Percentiles rank a stretch among this genome's conserved stretches.
Conservation (phyloP, 108 stramenopile genomes). For the Cyclostephanos invisitatus region DNA sequence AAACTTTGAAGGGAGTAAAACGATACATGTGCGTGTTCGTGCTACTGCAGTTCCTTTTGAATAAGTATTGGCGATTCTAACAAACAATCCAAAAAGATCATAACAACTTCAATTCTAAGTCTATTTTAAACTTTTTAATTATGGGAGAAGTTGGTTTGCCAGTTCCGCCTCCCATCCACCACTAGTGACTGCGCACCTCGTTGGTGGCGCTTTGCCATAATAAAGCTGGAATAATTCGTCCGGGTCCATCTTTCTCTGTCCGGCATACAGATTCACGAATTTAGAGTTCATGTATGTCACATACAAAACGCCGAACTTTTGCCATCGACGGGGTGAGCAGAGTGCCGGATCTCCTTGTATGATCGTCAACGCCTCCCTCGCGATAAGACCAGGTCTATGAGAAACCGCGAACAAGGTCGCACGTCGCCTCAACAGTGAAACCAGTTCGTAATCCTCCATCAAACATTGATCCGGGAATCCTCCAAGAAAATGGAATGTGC, state of each 20-base stretch:
- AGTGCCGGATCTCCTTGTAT: slow-evolving; percentile 54
- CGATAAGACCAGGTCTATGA: background rate
- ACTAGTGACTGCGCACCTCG: slow-evolving; percentile 13
- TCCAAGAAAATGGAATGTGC: slow-evolving; percentile 69
- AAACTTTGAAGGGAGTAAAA: too few species aligned
- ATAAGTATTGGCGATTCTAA: too few species aligned
- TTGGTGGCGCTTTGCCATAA: slow-evolving; percentile 52
- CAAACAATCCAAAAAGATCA: too few species aligned
- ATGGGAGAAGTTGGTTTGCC: slow-evolving; percentile 14
- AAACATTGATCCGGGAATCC: slow-evolving; percentile 87
- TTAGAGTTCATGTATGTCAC: slow-evolving; percentile 67
- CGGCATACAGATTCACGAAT: slow-evolving; percentile 65
- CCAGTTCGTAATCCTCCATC: slow-evolving; percentile 91
- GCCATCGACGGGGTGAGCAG: slow-evolving; percentile 86
- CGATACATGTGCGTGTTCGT: too few species aligned
- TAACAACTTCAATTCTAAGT: background rate
- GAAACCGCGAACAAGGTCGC: slow-evolving; percentile 34
- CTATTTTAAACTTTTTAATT: background rate
- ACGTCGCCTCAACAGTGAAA: slow-evolving; percentile 65
- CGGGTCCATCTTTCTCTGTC: slow-evolving; percentile 32
- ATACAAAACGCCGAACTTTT: slow-evolving; percentile 74
- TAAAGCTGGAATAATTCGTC: slow-evolving; percentile 64
- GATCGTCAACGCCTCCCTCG: slow-evolving; percentile 49
- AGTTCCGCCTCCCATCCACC: slow-evolving; percentile 44
- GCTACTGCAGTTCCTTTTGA: too few species aligned